Percentiles rank a stretch among this genome's conserved stretches.
phyloP scores from a whole-genome alignment of 192 early-diverging fungal species.

The Coemansia sp. region DNA sequence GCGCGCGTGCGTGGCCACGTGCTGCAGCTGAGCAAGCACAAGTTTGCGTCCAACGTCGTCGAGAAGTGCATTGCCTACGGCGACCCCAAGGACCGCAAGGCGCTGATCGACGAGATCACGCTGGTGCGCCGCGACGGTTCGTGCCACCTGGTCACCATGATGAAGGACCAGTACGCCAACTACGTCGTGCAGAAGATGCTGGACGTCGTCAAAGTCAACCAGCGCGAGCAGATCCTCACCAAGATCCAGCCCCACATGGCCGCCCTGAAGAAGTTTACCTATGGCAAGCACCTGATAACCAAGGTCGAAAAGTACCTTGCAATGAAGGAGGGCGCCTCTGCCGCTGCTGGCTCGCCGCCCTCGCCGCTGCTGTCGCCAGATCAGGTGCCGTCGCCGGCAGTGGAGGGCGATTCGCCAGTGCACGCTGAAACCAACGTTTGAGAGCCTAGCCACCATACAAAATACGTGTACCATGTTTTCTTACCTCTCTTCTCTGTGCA shows the following conservation, averaged over 20 bases:
- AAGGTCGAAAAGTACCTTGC: conserved; percentile 54
- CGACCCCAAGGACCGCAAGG: conserved; percentile 76
- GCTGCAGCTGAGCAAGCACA: conserved; percentile 91
- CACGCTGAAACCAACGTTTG: no score
- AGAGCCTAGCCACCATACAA: no score
- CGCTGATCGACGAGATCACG: conserved; percentile 91
- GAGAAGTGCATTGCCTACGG: conserved; percentile 98
- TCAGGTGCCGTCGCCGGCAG: neutral
- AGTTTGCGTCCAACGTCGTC: conserved; percentile 98
- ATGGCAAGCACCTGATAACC: conserved; percentile 93
- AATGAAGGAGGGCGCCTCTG: conserved; percentile 5
- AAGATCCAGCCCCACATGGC: conserved; percentile 92
- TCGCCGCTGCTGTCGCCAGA: neutral
- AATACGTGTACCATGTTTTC: no score
- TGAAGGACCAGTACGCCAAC: conserved; percentile 99
- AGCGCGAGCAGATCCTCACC: conserved; percentile 78
- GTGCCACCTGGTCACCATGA: conserved; percentile 89
- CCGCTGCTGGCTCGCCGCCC: conserved; percentile 1
- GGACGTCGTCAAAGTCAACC: conserved; percentile 91
- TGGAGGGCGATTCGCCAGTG: neutral
- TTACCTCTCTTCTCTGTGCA: no score
- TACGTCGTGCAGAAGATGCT: conserved; percentile 99
- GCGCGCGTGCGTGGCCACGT: conserved; percentile 89
- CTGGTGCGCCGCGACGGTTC: conserved; percentile 69
- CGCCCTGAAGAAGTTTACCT: conserved; percentile 93